phyloP scores from a whole-genome alignment of 140 eudicot genomes.

The Stevia rebaudiana region DNA sequence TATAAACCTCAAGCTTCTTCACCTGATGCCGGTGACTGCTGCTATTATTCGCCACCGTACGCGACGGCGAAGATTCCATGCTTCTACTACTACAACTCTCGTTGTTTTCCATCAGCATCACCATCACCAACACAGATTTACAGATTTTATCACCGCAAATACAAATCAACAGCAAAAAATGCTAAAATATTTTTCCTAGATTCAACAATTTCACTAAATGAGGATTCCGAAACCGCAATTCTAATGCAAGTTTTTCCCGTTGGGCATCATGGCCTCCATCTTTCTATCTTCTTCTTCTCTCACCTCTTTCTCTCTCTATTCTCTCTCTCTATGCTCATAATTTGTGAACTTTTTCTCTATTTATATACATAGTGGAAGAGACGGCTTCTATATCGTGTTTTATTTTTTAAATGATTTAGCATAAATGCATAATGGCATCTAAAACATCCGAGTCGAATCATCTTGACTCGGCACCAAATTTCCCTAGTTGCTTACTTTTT shows the following conservation, averaged over 20 bases:
- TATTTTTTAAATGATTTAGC: conserved; percentile 17
- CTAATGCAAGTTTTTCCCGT: conserved; percentile 14
- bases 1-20: conserved; percentile 80
- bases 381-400: not conserved
- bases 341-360: conserved; percentile 10
- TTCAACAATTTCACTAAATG: conserved; percentile 2
- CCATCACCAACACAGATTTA: conserved; percentile 15
- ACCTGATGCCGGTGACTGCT: conserved; percentile 47
- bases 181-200: not conserved
- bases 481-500: not conserved
- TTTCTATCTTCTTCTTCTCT: not conserved
- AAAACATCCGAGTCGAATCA: conserved; percentile 28
- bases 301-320: not conserved
- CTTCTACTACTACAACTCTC: conserved; percentile 74
- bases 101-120: conserved; percentile 69
- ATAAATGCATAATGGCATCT: conserved; percentile 9
- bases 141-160: conserved; percentile 8
- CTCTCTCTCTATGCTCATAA: conserved; percentile 6
- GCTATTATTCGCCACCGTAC: conserved; percentile 17
- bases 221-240: not conserved
- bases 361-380: conserved; percentile 13
- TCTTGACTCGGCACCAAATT: conserved; percentile 6
- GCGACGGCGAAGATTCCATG: conserved; percentile 49
- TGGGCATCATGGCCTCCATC: not conserved
- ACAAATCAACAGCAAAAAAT: conserved; percentile 1